These are phyloP conservation scores for Dactylellina parvicollis DNA, from an alignment of 2,329 filamentous ascomycete species.

Conservation along the genomic window DNA sequence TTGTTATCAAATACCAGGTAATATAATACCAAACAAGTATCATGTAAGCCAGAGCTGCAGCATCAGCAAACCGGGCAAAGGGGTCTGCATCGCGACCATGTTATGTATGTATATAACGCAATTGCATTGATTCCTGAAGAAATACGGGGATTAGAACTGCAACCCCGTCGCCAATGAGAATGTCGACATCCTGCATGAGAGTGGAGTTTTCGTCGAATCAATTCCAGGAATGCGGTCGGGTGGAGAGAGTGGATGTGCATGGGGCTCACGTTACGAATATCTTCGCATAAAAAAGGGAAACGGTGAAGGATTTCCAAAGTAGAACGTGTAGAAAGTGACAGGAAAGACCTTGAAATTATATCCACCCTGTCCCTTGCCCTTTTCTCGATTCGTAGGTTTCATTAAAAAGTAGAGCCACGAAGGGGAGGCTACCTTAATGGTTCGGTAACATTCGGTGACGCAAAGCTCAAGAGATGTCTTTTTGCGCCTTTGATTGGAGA, in stretches of 20 bases:
- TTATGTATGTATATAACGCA: conserved; percentile 28
- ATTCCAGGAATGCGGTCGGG: conserved; percentile 50
- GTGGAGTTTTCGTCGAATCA: conserved; percentile 48
- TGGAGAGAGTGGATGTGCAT: conserved; percentile 38
- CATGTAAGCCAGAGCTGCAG: neutral
- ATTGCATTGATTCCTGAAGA: conserved; percentile 21
- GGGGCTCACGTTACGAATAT: conserved; percentile 39
- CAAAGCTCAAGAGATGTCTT: conserved; percentile 13
- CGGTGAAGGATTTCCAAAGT: conserved; percentile 9
- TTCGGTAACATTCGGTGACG: conserved; percentile 50
- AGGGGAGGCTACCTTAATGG: conserved; percentile 44
- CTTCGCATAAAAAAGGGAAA: conserved; percentile 1
- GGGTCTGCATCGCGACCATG: conserved; percentile 2
- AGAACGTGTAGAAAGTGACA: conserved; percentile 20
- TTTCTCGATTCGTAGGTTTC: conserved; percentile 43
- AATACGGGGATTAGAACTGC: conserved; percentile 5
- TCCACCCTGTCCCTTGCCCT: conserved; percentile 36
- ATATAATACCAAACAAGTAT: neutral
- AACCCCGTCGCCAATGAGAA: conserved; percentile 52
- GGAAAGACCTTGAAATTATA: conserved; percentile 34
- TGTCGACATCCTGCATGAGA: conserved; percentile 54
- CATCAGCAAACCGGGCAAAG: neutral
- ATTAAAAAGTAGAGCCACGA: conserved; percentile 42
- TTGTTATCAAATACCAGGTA: too few species aligned
- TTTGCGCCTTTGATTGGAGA: conserved; percentile 27